Conservation (phyloP, 1,139 yeast species). For the Zygosaccharomyces sapae region DNA sequence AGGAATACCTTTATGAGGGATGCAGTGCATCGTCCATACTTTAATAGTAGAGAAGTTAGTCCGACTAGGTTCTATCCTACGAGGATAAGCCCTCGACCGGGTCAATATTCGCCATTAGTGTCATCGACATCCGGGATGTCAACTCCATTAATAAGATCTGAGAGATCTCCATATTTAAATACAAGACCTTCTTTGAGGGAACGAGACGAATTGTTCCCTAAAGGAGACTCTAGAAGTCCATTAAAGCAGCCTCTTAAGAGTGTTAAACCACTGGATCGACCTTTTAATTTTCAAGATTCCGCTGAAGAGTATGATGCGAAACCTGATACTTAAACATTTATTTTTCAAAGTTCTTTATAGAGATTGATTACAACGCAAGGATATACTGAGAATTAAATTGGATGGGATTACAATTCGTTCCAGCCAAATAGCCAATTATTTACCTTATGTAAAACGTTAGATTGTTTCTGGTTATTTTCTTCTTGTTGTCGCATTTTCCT, state of each 20-base stretch:
- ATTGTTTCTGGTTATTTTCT: conserved; percentile 17
- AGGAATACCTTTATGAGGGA: background rate
- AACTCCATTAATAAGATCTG: conserved; percentile 9
- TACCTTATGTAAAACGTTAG: conserved; percentile 32
- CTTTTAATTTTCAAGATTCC: conserved; percentile 4
- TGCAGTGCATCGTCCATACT: background rate
- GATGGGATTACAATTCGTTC: conserved; percentile 43
- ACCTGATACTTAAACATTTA: background rate
- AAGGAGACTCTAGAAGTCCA: conserved; percentile 12
- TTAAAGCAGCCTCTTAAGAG: conserved; percentile 6
- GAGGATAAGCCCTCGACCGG: conserved; percentile 11
- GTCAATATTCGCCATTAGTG: conserved; percentile 10
- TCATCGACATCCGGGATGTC: conserved; percentile 12
- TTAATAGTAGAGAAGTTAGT: conserved; percentile 6
- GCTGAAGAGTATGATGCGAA: background rate
- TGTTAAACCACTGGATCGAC: background rate
- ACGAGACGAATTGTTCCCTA: conserved; percentile 5
- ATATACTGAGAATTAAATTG: background rate
- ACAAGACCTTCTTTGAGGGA: conserved; percentile 4
- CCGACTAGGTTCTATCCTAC: conserved; percentile 2
- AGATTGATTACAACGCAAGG: background rate
- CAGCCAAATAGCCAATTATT: conserved; percentile 51
- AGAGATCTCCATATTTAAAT: conserved; percentile 8
- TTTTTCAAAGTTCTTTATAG: conserved; percentile 1
- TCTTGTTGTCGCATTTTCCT: conserved; percentile 34